These are phyloP conservation scores for Sparassis latifolia DNA, from an alignment of 1,284 basidiomycete genomes.

Conservation along the genomic window DNA sequence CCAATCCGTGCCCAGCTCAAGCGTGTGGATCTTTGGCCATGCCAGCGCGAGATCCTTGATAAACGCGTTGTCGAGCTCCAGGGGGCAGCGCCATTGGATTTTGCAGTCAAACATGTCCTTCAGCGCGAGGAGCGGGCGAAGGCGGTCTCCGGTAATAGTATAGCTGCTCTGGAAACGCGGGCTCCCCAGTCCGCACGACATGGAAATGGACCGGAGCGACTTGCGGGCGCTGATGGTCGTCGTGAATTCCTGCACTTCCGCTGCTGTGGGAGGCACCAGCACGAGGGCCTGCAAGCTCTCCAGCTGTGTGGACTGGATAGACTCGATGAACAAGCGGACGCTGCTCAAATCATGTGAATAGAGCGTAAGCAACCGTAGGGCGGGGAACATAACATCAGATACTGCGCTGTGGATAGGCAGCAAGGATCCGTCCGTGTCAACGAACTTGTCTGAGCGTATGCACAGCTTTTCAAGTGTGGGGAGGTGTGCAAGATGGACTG, in stretches of 20 bases:
- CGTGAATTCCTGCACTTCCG: slow-evolving; percentile 7
- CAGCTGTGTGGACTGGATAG: slow-evolving; percentile 6
- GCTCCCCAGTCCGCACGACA: slow-evolving; percentile 1
- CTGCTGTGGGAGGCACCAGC: slow-evolving; percentile 3
- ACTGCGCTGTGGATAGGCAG: too few species aligned
- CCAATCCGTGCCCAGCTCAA: slow-evolving; percentile 11
- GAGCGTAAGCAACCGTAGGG: neutral
- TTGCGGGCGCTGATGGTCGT: slow-evolving; percentile 1
- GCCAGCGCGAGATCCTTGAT: slow-evolving; percentile 5
- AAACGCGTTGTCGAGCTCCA: slow-evolving; percentile 2
- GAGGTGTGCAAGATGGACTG: neutral
- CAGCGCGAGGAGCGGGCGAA: slow-evolving; percentile 10
- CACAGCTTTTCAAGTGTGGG: neutral
- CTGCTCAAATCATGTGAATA: slow-evolving; percentile 3
- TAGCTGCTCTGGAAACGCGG: slow-evolving; percentile 1
- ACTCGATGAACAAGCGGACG: slow-evolving; percentile 5
- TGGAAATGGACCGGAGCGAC: slow-evolving; percentile 2
- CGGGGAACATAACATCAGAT: neutral
- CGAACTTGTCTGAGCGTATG: neutral
- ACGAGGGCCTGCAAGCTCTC: slow-evolving; percentile 3
- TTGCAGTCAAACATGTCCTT: neutral
- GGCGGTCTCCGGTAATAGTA: slow-evolving; percentile 5
- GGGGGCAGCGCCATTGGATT: slow-evolving; percentile 1
- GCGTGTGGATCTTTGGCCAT: slow-evolving; percentile 5
- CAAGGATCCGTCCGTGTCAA: neutral